These are phyloP conservation scores for Parvularia atlantis DNA, from an alignment of 78 protist genomes.

Conservation along the genomic window DNA sequence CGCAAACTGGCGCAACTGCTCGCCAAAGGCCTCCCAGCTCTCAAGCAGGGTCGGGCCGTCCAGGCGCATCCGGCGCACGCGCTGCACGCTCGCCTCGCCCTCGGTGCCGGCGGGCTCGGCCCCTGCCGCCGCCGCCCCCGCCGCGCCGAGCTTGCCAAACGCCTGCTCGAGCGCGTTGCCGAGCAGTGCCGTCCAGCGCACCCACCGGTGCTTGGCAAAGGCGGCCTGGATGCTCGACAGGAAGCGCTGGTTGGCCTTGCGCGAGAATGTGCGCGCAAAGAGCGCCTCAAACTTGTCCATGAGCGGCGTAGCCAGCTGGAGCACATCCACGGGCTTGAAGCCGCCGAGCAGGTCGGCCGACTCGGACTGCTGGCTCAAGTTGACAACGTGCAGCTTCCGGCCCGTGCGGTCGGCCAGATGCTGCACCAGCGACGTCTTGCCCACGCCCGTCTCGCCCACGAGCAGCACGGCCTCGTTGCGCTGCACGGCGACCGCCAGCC, in stretches of 20 bases:
- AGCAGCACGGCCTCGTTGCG: conserved; percentile 80
- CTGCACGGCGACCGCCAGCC: conserved; percentile 61
- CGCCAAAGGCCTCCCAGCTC: conserved; percentile 46
- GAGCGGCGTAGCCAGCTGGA: conserved; percentile 48
- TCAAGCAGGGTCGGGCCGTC: no score
- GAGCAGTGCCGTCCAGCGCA: conserved; percentile 22
- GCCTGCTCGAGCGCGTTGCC: conserved; percentile 16
- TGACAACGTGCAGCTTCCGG: conserved; percentile 61
- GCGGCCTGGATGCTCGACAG: conserved; percentile 4
- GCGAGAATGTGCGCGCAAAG: conserved; percentile 52
- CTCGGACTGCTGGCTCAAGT: conserved; percentile 94
- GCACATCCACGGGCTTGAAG: conserved; percentile 86
- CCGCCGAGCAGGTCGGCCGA: conserved; percentile 96
- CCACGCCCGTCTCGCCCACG: conserved; percentile 94
- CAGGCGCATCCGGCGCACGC: no score
- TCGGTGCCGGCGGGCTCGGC: no score
- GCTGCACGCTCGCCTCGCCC: neutral
- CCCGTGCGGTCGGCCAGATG: conserved; percentile 71
- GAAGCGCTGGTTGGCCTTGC: conserved; percentile 37
- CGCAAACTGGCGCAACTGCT: conserved; percentile 12
- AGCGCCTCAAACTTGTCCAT: conserved; percentile 28
- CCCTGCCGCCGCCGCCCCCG: no score
- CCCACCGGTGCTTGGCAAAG: conserved; percentile 38
- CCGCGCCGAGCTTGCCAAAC: neutral
- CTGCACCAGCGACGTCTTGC: conserved; percentile 94